Conservation (phyloP, 441 rosid genomes). For the Syzygium syzygioides region DNA sequence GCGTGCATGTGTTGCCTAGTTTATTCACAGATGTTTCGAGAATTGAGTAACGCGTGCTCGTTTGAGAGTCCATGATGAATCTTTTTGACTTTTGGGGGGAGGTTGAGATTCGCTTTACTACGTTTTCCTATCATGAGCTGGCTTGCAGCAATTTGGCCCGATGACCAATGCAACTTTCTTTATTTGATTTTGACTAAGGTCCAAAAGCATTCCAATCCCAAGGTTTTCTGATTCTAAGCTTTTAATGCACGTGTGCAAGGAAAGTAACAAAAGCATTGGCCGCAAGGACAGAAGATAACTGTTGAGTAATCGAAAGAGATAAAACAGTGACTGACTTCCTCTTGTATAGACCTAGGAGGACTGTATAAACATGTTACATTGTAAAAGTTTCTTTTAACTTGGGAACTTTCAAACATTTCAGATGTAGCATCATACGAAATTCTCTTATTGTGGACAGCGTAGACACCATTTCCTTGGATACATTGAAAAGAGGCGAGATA, state of each 20-base stretch:
- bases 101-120: background rate
- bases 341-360: background rate
- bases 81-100: background rate
- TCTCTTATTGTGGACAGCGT: background rate
- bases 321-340: background rate
- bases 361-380: background rate
- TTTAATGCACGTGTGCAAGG: background rate
- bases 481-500: background rate
- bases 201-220: background rate
- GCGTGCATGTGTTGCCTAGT: background rate
- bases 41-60: background rate
- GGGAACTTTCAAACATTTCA: background rate
- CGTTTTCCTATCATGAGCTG: background rate
- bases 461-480: background rate
- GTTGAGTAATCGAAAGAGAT: background rate
- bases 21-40: background rate
- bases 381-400: background rate
- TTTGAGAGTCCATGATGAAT: background rate
- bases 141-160: background rate
- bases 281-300: background rate
- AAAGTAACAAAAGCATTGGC: background rate
- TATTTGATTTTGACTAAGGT: background rate
- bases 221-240: background rate
- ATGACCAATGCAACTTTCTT: background rate
- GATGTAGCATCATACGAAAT: background rate